A percentile compares a stretch with the other conserved stretches of the same genome.
phyloP scores from a whole-genome alignment of 2,329 filamentous ascomycete species.

The Fusarium oligoseptatum region DNA sequence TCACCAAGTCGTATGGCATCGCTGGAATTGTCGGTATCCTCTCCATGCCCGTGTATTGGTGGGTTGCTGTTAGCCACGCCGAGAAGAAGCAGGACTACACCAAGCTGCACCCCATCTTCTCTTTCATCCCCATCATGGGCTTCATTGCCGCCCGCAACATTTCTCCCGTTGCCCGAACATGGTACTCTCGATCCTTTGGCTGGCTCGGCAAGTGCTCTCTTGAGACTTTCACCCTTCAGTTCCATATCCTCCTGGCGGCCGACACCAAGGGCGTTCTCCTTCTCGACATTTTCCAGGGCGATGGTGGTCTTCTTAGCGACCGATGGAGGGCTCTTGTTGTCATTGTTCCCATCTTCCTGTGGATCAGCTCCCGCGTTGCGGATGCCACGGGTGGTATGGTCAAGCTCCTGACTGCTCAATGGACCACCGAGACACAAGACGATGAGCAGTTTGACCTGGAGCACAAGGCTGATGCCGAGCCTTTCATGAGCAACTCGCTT shows the following conservation, averaged over 20 bases:
- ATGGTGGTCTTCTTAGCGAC: slow-evolving; percentile 38
- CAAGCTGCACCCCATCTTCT: slow-evolving; percentile 65
- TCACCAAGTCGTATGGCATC: slow-evolving; percentile 35
- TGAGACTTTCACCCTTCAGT: slow-evolving; percentile 71
- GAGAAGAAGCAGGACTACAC: slow-evolving; percentile 57
- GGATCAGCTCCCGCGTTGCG: slow-evolving; percentile 40
- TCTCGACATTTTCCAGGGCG: slow-evolving; percentile 35
- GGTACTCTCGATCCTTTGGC: slow-evolving; percentile 57
- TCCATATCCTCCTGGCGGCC: slow-evolving; percentile 72
- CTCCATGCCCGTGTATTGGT: slow-evolving; percentile 47
- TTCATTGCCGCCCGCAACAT: slow-evolving; percentile 66
- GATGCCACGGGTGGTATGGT: slow-evolving; percentile 39
- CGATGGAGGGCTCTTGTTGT: slow-evolving; percentile 45
- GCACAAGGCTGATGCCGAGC: slow-evolving; percentile 36
- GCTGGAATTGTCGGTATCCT: slow-evolving; percentile 30
- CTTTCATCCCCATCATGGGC: slow-evolving; percentile 66
- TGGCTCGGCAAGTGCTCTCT: slow-evolving; percentile 69
- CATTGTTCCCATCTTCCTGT: slow-evolving; percentile 46
- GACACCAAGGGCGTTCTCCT: slow-evolving; percentile 63
- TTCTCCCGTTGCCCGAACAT: slow-evolving; percentile 26
- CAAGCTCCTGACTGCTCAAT: slow-evolving; percentile 35
- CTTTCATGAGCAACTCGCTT: slow-evolving; percentile 23
- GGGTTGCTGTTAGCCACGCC: slow-evolving; percentile 48
- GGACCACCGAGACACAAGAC: slow-evolving; percentile 15
- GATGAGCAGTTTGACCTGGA: slow-evolving; percentile 28